Evolutionary conservation across 73 alveolate species (phyloP), one percentile per base, ranked within the genome.

Genomic region (Breviolum minutum): DNA sequence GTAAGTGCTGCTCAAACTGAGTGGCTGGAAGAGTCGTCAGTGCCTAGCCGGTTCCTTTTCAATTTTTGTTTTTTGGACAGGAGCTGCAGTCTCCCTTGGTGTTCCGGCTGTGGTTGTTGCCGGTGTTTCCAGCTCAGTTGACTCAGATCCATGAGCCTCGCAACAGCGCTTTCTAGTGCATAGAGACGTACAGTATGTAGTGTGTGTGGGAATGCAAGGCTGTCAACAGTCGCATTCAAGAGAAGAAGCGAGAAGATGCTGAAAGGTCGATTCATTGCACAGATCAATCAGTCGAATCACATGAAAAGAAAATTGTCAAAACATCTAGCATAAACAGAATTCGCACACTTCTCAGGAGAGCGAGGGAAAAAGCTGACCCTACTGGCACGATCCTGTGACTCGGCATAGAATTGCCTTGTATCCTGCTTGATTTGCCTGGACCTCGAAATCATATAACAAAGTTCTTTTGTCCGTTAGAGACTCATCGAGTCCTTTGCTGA

Each of bases 141-240:
- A 63, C 87, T 30, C 64, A 30, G 54, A 40, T 40, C 54, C 54
- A 40, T 40, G 54, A 40, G 54, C 54, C 54, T 40, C 54, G 54
- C 54, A 40, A 40, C 54, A 40, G 54, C 54, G 54, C 54, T 40
- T 40, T 40, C 54, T 40, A 40, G 54, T 40, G 54, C 54, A 3
- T 3, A 40, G 54, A n/a, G n/a, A n/a, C n/a, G n/a, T n/a, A n/a
- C n/a, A n/a, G n/a, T n/a, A n/a, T n/a, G n/a, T n/a, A n/a, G n/a
- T n/a, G n/a, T n/a, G n/a, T 40, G 54, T 40, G 54, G 54, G n/a
- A 22, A 19, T 71, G 13, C 68, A 27, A 79, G 70, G 90, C 90
- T 81, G 90, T 81, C 71, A 81, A 81, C 90, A 81, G 60, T 19
- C 90, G 90, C 90, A 81, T 81, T 71, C 71, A 81, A 81, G 90